These are phyloP conservation scores for Phlyctochytrium arcticum DNA, from an alignment of 192 early-diverging fungal genomes.

Conservation along the genomic window DNA sequence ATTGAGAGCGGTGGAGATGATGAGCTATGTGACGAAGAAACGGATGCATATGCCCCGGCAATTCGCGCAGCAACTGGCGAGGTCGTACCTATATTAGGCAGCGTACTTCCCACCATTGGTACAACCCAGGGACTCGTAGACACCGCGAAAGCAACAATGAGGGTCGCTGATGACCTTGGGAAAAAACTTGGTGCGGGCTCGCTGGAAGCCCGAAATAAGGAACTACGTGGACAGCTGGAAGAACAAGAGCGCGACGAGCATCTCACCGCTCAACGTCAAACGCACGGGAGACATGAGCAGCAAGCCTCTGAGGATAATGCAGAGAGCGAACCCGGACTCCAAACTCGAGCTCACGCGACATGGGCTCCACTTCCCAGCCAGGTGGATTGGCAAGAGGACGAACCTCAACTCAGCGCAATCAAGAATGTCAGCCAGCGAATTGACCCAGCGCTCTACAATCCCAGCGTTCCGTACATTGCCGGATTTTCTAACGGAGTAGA, in stretches of 20 bases:
- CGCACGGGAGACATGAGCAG: not conserved
- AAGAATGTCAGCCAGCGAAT: conserved; percentile 18
- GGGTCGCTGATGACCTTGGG: not conserved
- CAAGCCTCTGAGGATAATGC: not conserved
- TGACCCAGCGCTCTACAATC: conserved; percentile 2
- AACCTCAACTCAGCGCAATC: not conserved
- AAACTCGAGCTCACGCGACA: not conserved
- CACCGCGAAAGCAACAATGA: not conserved
- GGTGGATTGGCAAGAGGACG: not conserved
- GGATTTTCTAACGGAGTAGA: conserved; percentile 26
- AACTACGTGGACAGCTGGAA: not conserved
- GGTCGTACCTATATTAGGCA: not conserved
- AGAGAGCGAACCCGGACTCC: not conserved
- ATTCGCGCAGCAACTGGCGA: conserved; percentile 16
- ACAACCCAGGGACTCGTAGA: not conserved
- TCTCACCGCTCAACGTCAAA: no score
- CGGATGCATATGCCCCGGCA: no score
- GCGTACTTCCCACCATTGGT: conserved; percentile 7
- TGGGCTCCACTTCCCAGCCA: not conserved
- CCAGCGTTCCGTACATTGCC: conserved; percentile 21
- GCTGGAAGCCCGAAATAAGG: not conserved
- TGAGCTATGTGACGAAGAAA: no score
- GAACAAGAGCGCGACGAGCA: no score
- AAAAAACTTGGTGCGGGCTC: no score
- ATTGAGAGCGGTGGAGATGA: no score